phyloP scores from a whole-genome alignment of 257 asterid species.

The Jasminum sambac region DNA sequence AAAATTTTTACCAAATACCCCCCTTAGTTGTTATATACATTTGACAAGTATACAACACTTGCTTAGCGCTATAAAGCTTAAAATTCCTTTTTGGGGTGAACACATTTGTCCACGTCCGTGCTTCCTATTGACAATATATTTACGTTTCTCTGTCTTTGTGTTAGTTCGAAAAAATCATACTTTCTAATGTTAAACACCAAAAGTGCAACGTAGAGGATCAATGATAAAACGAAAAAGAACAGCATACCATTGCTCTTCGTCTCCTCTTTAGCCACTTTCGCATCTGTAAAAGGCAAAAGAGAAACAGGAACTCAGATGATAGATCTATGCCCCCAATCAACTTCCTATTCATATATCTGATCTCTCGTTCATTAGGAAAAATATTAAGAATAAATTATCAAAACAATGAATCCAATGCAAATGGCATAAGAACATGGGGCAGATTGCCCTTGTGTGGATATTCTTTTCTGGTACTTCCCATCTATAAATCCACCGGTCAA shows the following conservation, averaged over 20 bases:
- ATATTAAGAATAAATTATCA: not conserved
- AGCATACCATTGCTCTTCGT: constrained; percentile 49
- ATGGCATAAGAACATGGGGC: not conserved
- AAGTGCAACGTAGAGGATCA: constrained; percentile 14
- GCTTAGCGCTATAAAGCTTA: not conserved
- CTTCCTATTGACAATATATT: not conserved
- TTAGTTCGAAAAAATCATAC: not conserved
- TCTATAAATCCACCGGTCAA: not conserved
- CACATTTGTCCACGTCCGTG: not conserved
- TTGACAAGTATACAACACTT: not conserved
- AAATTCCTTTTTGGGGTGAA: not conserved
- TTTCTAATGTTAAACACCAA: constrained; percentile 9
- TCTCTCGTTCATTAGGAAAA: not conserved
- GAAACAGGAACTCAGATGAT: constrained; percentile 20
- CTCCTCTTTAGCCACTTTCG: constrained; percentile 69
- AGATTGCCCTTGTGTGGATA: not conserved
- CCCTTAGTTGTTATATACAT: not conserved
- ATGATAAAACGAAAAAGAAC: constrained; percentile 9
- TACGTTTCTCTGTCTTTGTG: not conserved
- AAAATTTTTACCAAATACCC: not conserved
- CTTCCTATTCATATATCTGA: not conserved
- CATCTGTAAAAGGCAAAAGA: constrained; percentile 43
- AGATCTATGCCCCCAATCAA: not conserved
- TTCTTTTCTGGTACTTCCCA: not conserved
- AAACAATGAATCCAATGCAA: not conserved